These are phyloP conservation scores for Aspergillus viridinutans DNA, from an alignment of 2,329 filamentous ascomycete genomes.

Conservation along the genomic window DNA sequence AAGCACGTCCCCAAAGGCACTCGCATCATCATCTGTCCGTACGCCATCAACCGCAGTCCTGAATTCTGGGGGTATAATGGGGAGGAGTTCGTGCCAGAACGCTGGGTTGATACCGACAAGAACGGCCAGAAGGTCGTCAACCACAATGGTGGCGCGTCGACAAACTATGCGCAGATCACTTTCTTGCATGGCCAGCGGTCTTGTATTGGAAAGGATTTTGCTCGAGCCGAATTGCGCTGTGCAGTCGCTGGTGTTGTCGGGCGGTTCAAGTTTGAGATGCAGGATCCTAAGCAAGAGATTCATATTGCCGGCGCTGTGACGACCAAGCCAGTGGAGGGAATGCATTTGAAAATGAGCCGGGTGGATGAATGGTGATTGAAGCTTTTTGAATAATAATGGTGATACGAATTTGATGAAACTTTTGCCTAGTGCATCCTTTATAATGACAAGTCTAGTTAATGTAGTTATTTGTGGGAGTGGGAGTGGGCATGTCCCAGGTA, in stretches of 20 bases:
- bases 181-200: constrained; percentile 37
- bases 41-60: constrained; percentile 67
- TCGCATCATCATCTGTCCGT: constrained; percentile 60
- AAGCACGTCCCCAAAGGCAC: constrained; percentile 67
- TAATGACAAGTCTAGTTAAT: not conserved
- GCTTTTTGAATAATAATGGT: not conserved
- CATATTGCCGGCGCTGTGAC: constrained; percentile 36
- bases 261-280: constrained; percentile 32
- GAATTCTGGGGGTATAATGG: constrained; percentile 73
- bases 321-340: constrained; percentile 37
- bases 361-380: constrained; percentile 29
- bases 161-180: constrained; percentile 37
- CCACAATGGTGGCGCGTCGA: constrained; percentile 46
- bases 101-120: constrained; percentile 63
- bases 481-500: constrained; percentile 18
- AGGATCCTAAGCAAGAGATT: constrained; percentile 33
- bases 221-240: constrained; percentile 38
- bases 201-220: constrained; percentile 43
- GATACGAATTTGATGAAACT: not conserved
- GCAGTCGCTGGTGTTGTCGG: constrained; percentile 37
- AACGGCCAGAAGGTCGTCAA: constrained; percentile 48
- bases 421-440: not conserved
- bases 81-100: constrained; percentile 68
- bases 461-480: constrained; percentile 13
- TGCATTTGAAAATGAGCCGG: constrained; percentile 32